Evolutionary conservation across 805 yeast genomes (phyloP).

Genomic region (Metschnikowia borealis): DNA sequence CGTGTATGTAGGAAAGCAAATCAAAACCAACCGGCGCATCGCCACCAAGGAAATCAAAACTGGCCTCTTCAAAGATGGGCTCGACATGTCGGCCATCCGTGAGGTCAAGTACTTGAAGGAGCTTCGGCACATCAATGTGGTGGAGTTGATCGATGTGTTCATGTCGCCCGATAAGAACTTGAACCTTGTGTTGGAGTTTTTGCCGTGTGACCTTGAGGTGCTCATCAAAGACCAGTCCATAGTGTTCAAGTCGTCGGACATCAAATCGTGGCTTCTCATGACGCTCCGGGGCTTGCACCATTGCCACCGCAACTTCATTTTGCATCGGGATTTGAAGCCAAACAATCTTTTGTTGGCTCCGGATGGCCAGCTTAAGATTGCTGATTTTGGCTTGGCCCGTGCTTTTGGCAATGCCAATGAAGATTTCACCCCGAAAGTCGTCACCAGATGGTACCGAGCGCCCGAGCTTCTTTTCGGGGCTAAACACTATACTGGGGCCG

Average conservation of each 20-base stretch:
- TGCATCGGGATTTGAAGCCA: slow-evolving; percentile 93
- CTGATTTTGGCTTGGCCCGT: slow-evolving; percentile 96
- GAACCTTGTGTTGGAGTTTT: slow-evolving; percentile 86
- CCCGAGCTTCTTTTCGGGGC: slow-evolving; percentile 51
- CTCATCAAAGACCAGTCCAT: slow-evolving; percentile 75
- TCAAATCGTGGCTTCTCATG: slow-evolving; percentile 93
- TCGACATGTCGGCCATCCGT: slow-evolving; percentile 96
- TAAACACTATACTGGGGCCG: slow-evolving; percentile 41
- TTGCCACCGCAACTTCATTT: slow-evolving; percentile 84
- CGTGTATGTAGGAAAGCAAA: slow-evolving; percentile 77
- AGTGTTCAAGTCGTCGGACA: slow-evolving; percentile 78
- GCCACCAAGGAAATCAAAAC: slow-evolving; percentile 96
- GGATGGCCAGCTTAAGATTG: slow-evolving; percentile 82
- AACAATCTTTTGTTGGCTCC: slow-evolving; percentile 85
- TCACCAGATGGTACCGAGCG: slow-evolving; percentile 96
- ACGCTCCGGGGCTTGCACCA: slow-evolving; percentile 92
- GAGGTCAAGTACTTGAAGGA: slow-evolving; percentile 89
- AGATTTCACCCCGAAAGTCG: slow-evolving; percentile 85
- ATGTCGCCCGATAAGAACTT: slow-evolving; percentile 54
- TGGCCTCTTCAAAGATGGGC: slow-evolving; percentile 90
- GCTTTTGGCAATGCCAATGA: slow-evolving; percentile 72
- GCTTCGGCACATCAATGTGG: slow-evolving; percentile 68
- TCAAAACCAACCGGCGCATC: slow-evolving; percentile 51
- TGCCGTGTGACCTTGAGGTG: slow-evolving; percentile 90
- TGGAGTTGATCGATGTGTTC: slow-evolving; percentile 85